Base-by-base conservation (phyloP, 768 basidiomycete genomes). In the Hysterangium stoloniferum region DNA sequence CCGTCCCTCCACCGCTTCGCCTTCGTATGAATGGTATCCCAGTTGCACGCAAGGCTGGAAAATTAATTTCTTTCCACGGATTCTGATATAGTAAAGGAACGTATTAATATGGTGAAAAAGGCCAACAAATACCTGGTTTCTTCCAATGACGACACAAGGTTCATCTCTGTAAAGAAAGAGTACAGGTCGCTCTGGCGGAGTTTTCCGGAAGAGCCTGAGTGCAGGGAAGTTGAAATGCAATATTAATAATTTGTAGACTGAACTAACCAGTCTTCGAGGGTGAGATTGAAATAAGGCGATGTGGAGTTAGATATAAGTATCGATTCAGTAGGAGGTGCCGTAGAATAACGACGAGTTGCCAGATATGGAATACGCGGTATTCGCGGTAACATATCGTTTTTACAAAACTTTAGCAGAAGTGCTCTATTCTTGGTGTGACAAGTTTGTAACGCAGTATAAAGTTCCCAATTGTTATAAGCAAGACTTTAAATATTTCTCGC, bases 21-120 rank as follows among this genome's bases (percentile, higher is more conserved):
- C 95, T 72, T 34, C 95, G 73, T 28, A 98, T 75, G 60, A 90
- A 86, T 0, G 88, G 88, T 15, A 92, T 74, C 4, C 70, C 72
- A 1, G 54, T 71, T 36, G 64, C 51, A 9, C 68, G 64, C 5
- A 92, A 70, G 1, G 77, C 73, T 5, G 62, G 54, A 43, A 94
- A 75, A 58, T 95, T 94, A 57, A 93, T 82, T 61, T 99, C 95
- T 63, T 91, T 96, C 95, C 95, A 98, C 13, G 94, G 95, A 58
- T 96, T 97, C 71, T 99, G 40, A 6, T 4, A 36, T 15, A n/a
- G 25, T 29, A 4, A 41, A n/a, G 1, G 11, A 13, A 12, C 6
- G 25, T 43, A 42, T 28, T 9, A 19, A 7, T 4, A n/a, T 11
- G 13, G 20, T 17, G 28, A 2, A 37, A 13, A 24, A 36, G 4